Evolutionary conservation across 352 stramenopile genomes (phyloP), one percentile per base, ranked within the genome.

Genomic region (Phytophthora citricola): DNA sequence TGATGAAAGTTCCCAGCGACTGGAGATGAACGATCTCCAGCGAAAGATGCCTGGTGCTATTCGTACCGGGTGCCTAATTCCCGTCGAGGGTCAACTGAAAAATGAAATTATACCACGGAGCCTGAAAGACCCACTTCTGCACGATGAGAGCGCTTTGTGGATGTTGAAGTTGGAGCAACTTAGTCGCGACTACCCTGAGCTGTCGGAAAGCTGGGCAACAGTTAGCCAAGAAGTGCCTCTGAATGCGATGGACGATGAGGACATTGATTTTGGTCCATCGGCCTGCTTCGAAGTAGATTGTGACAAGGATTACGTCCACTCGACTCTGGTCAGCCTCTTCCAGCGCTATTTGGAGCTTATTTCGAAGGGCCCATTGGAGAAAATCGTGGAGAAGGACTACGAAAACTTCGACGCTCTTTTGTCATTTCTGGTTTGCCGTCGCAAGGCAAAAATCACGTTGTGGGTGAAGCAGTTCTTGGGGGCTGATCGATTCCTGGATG

Each of bases 1-100:
- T 12, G 80, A 91, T 14, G 78, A 87, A 31, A 91, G 67, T 27
- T 72, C 76, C 2, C 55, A 81, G 6, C 69, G 48, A 46, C 29
- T 79, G 10, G 41, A 79, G 38, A 71, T 74, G 54, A 73, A 71
- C 7, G 65, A 79, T 0, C 49, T 79, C 8, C 40, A 63, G 45
- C 44, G 63, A 27, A 76, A 76, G 31, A 9, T 76, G 14, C 68
- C 59, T 48, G 71, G 71, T 5, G 55, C 38, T 5, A 57, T 76
- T 58, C 71, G 71, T 1, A 72, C 71, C 26, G 71, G 71, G 2
- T 72, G 49, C 32, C 4, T 70, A 2, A 71, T 79, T 36, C 71
- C 71, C 7, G 32, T 65, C 1, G 71, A 68, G 17, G 14, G n/a
- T 4, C 48, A 67, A 38, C 44, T 17, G 5, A 72, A 69, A 15